Evolutionary conservation across 768 basidiomycete genomes (phyloP).

Genomic region (Psilocybe cubensis): DNA sequence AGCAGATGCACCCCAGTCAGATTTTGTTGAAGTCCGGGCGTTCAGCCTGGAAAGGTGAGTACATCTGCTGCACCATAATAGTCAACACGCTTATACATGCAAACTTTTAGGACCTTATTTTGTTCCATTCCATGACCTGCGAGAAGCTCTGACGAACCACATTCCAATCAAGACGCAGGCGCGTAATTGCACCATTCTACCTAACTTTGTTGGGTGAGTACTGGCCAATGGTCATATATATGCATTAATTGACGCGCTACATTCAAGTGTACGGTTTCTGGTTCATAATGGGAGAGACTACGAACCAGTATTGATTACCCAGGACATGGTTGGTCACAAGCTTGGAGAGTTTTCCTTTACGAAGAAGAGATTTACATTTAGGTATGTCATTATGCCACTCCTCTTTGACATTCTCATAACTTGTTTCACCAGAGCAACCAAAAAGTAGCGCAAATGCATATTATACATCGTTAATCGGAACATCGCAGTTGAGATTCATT

Average conservation of each 20-base stretch:
- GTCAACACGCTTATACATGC: background rate
- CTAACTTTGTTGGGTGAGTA: constrained; percentile 92
- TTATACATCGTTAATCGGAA: background rate
- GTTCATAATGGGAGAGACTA: constrained; percentile 97
- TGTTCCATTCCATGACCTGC: constrained; percentile 88
- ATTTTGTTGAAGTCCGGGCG: constrained; percentile 62
- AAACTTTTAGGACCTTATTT: constrained; percentile 88
- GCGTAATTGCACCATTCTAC: constrained; percentile 89
- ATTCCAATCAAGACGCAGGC: constrained; percentile 89
- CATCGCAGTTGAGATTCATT: background rate
- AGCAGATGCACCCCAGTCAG: constrained; percentile 64
- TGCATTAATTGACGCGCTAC: background rate
- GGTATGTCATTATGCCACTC: constrained; percentile 58
- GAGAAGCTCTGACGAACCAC: constrained; percentile 79
- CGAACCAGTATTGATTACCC: constrained; percentile 81
- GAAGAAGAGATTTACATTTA: constrained; percentile 84
- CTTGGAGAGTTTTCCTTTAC: constrained; percentile 94
- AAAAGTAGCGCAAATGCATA: constrained; percentile 16
- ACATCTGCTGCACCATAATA: background rate
- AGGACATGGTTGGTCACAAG: constrained; percentile 99
- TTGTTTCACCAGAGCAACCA: constrained; percentile 15
- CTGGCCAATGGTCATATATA: background rate
- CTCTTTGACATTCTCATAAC: background rate
- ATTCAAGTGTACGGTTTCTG: constrained; percentile 75
- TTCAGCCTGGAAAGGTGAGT: constrained; percentile 84